A percentile compares a stretch with the other conserved stretches of the same genome.
Conservation (phyloP, 306 rosid species). For the Dryas octopetala region DNA sequence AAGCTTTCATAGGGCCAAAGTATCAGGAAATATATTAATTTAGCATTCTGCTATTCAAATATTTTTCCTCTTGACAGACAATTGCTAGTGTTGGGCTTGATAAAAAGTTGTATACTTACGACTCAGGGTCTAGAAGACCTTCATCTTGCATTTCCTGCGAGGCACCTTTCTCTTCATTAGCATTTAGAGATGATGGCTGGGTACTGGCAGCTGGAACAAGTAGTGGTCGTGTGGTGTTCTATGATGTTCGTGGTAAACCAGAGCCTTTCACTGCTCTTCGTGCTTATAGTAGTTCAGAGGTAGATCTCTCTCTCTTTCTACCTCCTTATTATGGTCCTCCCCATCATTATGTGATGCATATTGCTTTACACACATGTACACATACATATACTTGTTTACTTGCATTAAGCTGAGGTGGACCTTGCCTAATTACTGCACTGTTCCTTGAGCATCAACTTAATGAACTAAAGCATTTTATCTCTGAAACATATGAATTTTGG, state of each 20-base stretch:
- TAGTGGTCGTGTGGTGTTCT: conserved; percentile 91
- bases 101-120: conserved; percentile 88
- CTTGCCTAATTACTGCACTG: neutral
- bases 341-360: neutral
- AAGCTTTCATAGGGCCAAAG: conserved; percentile 24
- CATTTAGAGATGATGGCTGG: conserved; percentile 93
- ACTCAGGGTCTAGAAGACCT: conserved; percentile 81
- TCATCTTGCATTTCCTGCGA: conserved; percentile 81
- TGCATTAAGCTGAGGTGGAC: neutral
- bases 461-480: neutral
- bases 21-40: conserved; percentile 11
- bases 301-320: conserved; percentile 4
- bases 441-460: neutral
- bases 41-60: conserved; percentile 27
- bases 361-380: neutral
- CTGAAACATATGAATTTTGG: conserved; percentile 6
- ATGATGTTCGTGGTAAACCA: conserved; percentile 94
- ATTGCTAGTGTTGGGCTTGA: conserved; percentile 96
- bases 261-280: conserved; percentile 90
- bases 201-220: conserved; percentile 97
- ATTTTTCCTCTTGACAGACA: conserved; percentile 57
- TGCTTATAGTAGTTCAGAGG: conserved; percentile 71
- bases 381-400: neutral
- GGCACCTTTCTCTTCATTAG: conserved; percentile 91
- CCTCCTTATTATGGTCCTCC: neutral